Evolutionary conservation across 208 protist genomes (phyloP), one percentile per base, ranked within the genome.

Genomic region (Wallacemonas rigidus): DNA sequence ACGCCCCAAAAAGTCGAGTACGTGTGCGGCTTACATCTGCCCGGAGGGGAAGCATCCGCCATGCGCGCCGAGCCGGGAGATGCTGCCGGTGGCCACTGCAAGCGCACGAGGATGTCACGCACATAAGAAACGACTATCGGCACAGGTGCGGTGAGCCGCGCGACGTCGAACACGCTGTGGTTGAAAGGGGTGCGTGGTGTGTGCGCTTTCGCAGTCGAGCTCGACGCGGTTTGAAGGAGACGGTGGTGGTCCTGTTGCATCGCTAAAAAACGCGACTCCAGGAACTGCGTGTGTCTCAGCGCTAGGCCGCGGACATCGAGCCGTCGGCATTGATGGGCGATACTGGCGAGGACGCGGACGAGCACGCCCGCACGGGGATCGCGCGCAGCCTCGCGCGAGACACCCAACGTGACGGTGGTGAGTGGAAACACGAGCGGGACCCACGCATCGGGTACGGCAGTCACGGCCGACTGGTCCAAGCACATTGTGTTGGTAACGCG

Each of bases 261-360:
- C 61, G 43, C 53, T 47, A 48, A 17, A 38, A 72, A 80, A 3
- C 75, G 76, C 4, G 53, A 39, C 74, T 92, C 87, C 38, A 92
- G 60, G 75, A 82, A 83, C 41, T 71, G 67, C 35, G 67, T 51
- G 63, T 92, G 85, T 38, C 77, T 78, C 57, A 93, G 71, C 1
- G 85, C 83, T 11, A 83, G 78, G 0, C 88, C 88, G 36, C 88
- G 82, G 53, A 89, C 68, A 61, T 93, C 85, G 50, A 88, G 67
- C 14, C 70, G 74, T 45, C 70, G 61, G 80, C 80, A 85, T 60
- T 88, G 68, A 50, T 67, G 39, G 40, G 90, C 35, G 4, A 86
- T 56, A 43, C 67, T 64, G n/a, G 82, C 71, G 4, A 92, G 26
- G 7, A 90, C 69, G 6, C 12, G 54, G 38, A 53, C 55, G 38